These are phyloP conservation scores for Aspergillus phoenicis DNA, from an alignment of 2,329 filamentous ascomycete species.

Conservation along the genomic window DNA sequence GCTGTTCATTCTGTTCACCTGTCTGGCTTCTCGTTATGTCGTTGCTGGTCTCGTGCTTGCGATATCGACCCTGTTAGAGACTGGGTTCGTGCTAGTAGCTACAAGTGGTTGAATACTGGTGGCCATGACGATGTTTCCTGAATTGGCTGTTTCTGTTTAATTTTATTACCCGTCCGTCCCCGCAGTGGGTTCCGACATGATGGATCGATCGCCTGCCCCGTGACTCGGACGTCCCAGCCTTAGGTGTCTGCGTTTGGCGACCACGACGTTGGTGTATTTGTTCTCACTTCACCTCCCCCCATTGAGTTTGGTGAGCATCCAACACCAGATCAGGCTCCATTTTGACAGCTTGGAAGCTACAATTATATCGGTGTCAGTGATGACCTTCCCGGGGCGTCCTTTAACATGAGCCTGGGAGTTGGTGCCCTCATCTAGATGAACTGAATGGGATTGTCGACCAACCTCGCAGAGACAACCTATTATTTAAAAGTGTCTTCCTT, in stretches of 20 bases:
- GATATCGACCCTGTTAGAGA: background rate
- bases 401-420: constrained; percentile 13
- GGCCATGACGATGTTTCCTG: background rate
- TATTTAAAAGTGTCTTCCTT: background rate
- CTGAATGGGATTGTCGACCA: constrained; percentile 10
- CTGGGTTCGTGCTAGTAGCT: background rate
- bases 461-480: background rate
- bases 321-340: background rate
- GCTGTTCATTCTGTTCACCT: constrained; percentile 2
- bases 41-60: background rate
- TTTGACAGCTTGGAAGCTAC: background rate
- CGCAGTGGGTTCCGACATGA: background rate
- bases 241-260: constrained; percentile 1
- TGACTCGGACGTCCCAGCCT: background rate
- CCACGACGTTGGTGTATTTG: background rate
- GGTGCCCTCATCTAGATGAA: constrained; percentile 16
- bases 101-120: background rate
- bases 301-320: background rate
- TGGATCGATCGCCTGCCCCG: background rate
- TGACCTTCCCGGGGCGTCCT: constrained; percentile 14
- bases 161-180: background rate
- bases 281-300: background rate
- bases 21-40: background rate
- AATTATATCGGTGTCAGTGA: constrained; percentile 14
- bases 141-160: background rate